Evolutionary conservation across 352 stramenopile species (phyloP).

Genomic region (Pythium monospermum): DNA sequence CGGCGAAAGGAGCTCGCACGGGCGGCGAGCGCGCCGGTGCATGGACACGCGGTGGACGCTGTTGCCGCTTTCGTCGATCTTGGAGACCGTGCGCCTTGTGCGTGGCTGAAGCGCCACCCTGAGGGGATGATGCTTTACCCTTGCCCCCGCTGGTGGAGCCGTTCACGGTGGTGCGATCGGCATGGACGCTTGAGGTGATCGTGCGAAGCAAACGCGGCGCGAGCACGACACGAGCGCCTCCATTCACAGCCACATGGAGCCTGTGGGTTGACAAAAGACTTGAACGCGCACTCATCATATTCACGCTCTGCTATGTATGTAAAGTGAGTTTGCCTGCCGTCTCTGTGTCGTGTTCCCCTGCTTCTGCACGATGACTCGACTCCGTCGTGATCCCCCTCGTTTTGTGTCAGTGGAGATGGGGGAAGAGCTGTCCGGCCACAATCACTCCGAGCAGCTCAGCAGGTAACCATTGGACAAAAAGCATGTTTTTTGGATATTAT

Average conservation of each 20-base stretch:
- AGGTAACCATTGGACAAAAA: no score
- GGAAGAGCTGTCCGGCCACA: no score
- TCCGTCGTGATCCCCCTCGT: no score
- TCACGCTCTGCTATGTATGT: no score
- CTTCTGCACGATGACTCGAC: no score
- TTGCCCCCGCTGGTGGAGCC: constrained; percentile 3
- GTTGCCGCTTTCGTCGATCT: constrained; percentile 26
- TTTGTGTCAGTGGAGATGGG: no score
- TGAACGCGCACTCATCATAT: constrained; percentile 15
- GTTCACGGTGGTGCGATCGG: constrained; percentile 16
- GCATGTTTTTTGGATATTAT: no score
- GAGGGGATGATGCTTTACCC: background rate
- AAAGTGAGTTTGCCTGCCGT: no score
- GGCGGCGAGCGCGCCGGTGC: constrained; percentile 2
- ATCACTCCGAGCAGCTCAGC: no score
- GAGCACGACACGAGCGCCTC: background rate
- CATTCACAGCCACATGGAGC: constrained; percentile 5
- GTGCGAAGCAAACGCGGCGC: constrained; percentile 1
- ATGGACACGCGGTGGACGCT: constrained; percentile 19
- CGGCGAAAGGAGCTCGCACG: background rate
- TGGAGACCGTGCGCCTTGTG: constrained; percentile 20
- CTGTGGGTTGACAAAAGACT: constrained; percentile 8
- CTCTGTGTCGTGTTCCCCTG: no score
- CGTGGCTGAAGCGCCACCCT: background rate
- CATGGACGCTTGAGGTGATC: constrained; percentile 20